These are phyloP conservation scores for Trichoderma simmonsii DNA, from an alignment of 2,329 filamentous ascomycete genomes.

Conservation along the genomic window DNA sequence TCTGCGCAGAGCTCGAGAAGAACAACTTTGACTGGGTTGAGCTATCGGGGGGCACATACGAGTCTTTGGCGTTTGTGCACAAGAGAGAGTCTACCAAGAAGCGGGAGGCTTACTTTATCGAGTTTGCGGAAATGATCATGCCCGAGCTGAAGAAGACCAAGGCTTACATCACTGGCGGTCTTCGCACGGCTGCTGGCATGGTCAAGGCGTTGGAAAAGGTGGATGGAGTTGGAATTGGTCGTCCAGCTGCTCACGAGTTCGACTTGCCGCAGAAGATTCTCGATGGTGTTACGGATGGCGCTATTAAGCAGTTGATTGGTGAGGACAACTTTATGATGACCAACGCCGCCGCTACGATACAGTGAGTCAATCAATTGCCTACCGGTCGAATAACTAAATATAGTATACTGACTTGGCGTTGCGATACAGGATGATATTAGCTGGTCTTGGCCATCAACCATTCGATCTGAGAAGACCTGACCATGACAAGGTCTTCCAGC, in stretches of 20 bases:
- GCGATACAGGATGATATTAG: conserved; percentile 29
- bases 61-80: conserved; percentile 50
- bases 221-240: conserved; percentile 57
- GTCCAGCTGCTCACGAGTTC: conserved; percentile 31
- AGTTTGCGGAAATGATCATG: conserved; percentile 55
- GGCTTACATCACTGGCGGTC: conserved; percentile 57
- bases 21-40: conserved; percentile 57
- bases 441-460: conserved; percentile 48
- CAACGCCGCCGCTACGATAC: conserved; percentile 30
- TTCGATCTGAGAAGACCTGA: conserved; percentile 51
- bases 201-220: conserved; percentile 54
- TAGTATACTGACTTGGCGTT: neutral
- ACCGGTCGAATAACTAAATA: neutral
- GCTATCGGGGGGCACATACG: conserved; percentile 58
- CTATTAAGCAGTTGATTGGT: conserved; percentile 46
- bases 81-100: conserved; percentile 52
- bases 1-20: conserved; percentile 47
- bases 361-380: conserved; percentile 26
- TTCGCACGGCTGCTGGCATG: conserved; percentile 56
- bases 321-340: conserved; percentile 48
- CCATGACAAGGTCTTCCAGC: conserved; percentile 30
- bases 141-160: conserved; percentile 47
- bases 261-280: conserved; percentile 29
- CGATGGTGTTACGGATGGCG: conserved; percentile 37
- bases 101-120: conserved; percentile 59